A percentile compares a stretch with the other conserved stretches of the same genome.
These are phyloP conservation scores for Parsonsia alboflavescens DNA, from an alignment of 257 asterid genomes.

Conservation along the genomic window DNA sequence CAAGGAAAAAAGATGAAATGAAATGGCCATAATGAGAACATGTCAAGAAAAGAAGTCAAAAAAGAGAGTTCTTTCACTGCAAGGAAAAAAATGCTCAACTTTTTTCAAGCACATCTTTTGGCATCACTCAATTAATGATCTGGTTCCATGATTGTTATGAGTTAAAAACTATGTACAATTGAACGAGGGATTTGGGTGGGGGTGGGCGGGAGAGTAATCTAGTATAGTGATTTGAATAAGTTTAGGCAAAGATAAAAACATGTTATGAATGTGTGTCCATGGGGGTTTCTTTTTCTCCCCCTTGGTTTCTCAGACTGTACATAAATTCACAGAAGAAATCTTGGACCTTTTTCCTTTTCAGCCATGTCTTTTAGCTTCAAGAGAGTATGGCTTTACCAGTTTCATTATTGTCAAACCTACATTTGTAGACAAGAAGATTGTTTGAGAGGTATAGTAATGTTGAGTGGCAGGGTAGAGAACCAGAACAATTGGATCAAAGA, in stretches of 20 bases:
- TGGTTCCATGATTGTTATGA: background rate
- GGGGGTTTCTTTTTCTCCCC: background rate
- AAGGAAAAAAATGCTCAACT: background rate
- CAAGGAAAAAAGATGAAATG: background rate
- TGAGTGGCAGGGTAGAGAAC: too few relatives aligned
- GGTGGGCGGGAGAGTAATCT: background rate
- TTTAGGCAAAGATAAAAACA: background rate
- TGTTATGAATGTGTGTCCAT: background rate
- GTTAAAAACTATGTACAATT: constrained; percentile 2
- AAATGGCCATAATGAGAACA: background rate
- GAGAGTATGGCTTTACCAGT: background rate
- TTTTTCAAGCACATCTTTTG: background rate
- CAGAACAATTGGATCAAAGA: too few relatives aligned
- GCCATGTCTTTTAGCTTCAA: too few relatives aligned
- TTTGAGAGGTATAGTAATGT: too few relatives aligned
- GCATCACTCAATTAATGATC: too few relatives aligned
- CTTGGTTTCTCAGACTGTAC: background rate
- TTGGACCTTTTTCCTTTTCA: background rate
- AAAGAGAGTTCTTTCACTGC: too few relatives aligned
- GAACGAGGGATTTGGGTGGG: too few relatives aligned
- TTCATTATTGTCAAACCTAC: background rate
- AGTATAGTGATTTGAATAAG: background rate
- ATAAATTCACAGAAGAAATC: background rate
- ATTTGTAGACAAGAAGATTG: background rate
- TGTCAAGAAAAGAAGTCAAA: background rate